phyloP scores from a whole-genome alignment of 1,139 yeast species.

The Pichia sp. region DNA sequence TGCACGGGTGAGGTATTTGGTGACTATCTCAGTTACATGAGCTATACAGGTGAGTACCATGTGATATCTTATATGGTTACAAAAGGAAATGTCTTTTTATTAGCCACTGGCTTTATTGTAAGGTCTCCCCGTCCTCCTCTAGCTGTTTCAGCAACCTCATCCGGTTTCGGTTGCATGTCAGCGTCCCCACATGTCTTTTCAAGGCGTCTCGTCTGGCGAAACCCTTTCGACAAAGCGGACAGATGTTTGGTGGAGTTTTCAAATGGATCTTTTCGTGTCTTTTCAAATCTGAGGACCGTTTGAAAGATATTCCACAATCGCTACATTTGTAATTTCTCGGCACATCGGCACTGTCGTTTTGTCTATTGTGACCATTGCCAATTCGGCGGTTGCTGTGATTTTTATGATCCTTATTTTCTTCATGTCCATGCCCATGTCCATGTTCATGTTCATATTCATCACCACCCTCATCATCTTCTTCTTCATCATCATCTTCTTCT shows the following conservation, averaged over 20 bases:
- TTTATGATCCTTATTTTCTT: background rate
- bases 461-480: background rate
- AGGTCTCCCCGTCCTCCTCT: conserved; percentile 2
- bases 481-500: background rate
- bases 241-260: conserved; percentile 57
- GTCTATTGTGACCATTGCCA: too few relatives aligned
- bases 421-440: background rate
- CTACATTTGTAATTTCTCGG: conserved; percentile 36
- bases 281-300: conserved; percentile 58
- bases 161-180: conserved; percentile 67
- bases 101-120: too few relatives aligned
- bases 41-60: too few relatives aligned
- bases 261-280: conserved; percentile 47
- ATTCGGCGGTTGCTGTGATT: background rate
- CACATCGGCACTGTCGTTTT: background rate
- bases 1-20: too few relatives aligned
- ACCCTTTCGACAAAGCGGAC: conserved; percentile 71
- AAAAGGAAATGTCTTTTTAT: too few relatives aligned
- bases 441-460: background rate
- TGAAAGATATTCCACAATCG: conserved; percentile 50
- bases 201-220: conserved; percentile 79
- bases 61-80: too few relatives aligned
- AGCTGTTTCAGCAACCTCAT: conserved; percentile 34
- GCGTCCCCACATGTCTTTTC: conserved; percentile 64
- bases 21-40: too few relatives aligned